Evolutionary conservation across 306 rosid genomes (phyloP), one percentile per base, ranked within the genome.

Genomic region (Oemleria cerasiformis): DNA sequence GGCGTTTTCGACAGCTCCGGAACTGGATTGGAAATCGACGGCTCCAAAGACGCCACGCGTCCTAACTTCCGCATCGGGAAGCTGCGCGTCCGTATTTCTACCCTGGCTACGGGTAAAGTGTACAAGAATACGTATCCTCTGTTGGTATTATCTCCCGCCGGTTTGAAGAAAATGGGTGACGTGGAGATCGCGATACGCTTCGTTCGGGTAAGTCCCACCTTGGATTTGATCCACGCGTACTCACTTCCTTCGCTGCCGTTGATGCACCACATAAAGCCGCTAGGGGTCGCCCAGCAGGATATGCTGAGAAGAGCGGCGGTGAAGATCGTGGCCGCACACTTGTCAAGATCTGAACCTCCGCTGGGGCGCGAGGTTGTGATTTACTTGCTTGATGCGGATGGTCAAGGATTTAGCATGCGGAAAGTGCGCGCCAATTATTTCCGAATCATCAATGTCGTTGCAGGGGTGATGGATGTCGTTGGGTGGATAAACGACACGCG

Each of bases 251-350:
- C 87, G 73, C 55, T 93, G 54, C 98, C 98, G 23, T 74, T 86
- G 72, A 93, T 93, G 98, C 98, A 93, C 77, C 96, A 88, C 54
- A 66, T 86, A 8, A 88, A 79, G 50, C 97, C 98, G 4, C 75
- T 93, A 4, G 97, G 96, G 16, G 69, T 83, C 23, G 74, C 56
- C 9, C 98, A 92, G 15, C 98, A 88, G 59, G 98, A 93, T 1
- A 53, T 64, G 72, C 20, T 93, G 68, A 74, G 98, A 15, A 82
- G 67, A 76, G 80, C 87, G 0, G 80, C 98, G 2, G 90, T 86
- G 58, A 87, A 85, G 54, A 82, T 82, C 62, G 86, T 91, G 63
- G 83, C 92, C 3, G 84, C 70, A 11, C 91, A 86, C 61, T n/a
- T 93, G 70, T 86, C 86, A 0, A 73, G 96, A 66, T 86, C 92